phyloP scores from a whole-genome alignment of 2,329 filamentous ascomycete genomes.

The Dothideomycetes sp. region DNA sequence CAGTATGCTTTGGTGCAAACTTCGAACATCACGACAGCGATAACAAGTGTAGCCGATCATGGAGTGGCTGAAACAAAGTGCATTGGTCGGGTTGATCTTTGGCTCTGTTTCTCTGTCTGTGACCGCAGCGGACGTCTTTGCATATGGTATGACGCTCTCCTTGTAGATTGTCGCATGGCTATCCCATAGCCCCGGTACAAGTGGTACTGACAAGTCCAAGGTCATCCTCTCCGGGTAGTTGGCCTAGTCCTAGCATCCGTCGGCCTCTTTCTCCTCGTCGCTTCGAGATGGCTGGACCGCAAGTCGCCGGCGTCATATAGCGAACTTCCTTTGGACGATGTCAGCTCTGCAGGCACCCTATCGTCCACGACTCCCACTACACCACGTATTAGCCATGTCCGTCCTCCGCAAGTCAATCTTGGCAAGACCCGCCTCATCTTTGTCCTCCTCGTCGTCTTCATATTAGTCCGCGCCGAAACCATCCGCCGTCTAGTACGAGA shows the following conservation, averaged over 20 bases:
- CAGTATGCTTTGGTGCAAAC: no score
- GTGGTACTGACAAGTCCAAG: background rate
- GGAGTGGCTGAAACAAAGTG: constrained; percentile 1
- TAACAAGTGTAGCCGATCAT: background rate
- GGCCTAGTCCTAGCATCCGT: constrained; percentile 34
- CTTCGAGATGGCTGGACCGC: constrained; percentile 26
- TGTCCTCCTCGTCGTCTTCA: constrained; percentile 21
- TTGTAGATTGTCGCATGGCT: background rate
- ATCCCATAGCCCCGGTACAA: background rate
- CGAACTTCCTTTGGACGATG: constrained; percentile 24
- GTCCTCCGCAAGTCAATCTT: constrained; percentile 19
- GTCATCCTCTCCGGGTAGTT: constrained; percentile 33
- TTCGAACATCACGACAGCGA: no score
- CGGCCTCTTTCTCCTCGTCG: constrained; percentile 30
- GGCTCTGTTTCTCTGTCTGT: constrained; percentile 21
- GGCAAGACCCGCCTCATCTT: constrained; percentile 22
- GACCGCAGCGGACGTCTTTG: constrained; percentile 6
- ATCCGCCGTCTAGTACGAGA: constrained; percentile 33
- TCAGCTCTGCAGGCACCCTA: constrained; percentile 9
- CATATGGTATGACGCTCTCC: constrained; percentile 1
- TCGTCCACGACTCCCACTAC: background rate
- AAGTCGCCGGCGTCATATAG: constrained; percentile 16
- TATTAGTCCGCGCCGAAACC: constrained; percentile 29
- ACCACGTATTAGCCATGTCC: constrained; percentile 15
- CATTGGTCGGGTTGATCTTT: constrained; percentile 22